phyloP scores from a whole-genome alignment of 23 red algal species.

The Chondrus crispus region DNA sequence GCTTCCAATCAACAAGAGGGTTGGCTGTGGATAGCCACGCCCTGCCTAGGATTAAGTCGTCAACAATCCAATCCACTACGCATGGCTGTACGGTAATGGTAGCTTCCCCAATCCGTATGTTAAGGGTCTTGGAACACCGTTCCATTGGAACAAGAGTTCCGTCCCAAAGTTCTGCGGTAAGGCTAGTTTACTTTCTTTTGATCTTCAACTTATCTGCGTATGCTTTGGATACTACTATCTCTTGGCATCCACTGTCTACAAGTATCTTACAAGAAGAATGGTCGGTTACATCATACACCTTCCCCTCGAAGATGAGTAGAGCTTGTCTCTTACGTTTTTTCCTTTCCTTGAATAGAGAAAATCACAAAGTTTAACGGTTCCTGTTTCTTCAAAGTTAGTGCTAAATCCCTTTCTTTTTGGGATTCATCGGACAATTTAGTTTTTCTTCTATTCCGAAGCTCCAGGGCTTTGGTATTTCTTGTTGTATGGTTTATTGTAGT shows the following conservation, averaged over 20 bases:
- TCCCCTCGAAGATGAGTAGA: not conserved
- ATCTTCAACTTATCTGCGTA: not conserved
- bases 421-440: no score
- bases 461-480: not conserved
- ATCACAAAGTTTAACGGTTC: not conserved
- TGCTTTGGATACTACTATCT: not conserved
- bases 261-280: not conserved
- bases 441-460: not conserved
- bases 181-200: not conserved
- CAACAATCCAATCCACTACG: conserved; percentile 32
- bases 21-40: not conserved
- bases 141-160: conserved; percentile 36
- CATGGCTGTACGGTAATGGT: not conserved
- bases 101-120: conserved; percentile 15
- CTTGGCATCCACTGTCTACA: not conserved
- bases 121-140: conserved; percentile 1
- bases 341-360: not conserved
- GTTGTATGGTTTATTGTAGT: not conserved
- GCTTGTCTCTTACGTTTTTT: not conserved
- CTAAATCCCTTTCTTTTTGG: no score
- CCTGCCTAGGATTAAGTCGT: not conserved
- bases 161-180: conserved; percentile 25
- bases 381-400: no score
- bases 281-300: not conserved
- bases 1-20: conserved; percentile 11